Evolutionary conservation across 345 rosid genomes (phyloP), one percentile per base, ranked within the genome.

Genomic region (Salix purpurea): DNA sequence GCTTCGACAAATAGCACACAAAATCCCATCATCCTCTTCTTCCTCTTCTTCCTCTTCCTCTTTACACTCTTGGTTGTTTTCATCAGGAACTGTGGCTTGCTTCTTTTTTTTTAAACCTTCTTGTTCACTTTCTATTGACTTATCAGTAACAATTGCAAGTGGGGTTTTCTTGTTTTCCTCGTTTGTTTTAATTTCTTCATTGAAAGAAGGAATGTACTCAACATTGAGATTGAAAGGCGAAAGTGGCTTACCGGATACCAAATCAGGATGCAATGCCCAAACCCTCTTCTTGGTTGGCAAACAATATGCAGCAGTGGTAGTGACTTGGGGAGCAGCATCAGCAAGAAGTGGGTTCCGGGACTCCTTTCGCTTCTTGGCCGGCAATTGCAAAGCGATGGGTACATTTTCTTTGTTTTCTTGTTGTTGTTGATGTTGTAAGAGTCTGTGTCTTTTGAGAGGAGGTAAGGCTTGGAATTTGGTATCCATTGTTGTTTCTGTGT

Each of bases 211-310:
- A 60, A 86, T 86, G 76, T 87, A 90, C 80, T 87, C 90, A 30
- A 89, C 71, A 79, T 96, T 93, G 74, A 93, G 93, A 84, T 96
- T 96, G n/a, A 93, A 75, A n/a, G 89, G 84, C 4, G 84, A 88
- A 68, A 87, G 66, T 9, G 88, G 89, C 68, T 76, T 71, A 66
- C 85, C 85, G 15, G 86, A 82, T 23, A 77, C 39, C 5, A 66
- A 48, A 75, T 91, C 92, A 0, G 98, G 93, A 36, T 84, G 91
- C 48, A 87, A n/a, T 14, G 97, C 98, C 93, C 91, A 90, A 0
- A 96, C 86, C 78, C 98, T 80, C 80, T 96, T 96, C 94, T 93
- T 96, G 60, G 98, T 82, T 0, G 99, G 99, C 82, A 96, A 81
- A 67, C 84, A 87, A 15, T 75, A 80, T 40, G 79, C 10, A 24